Evolutionary conservation across 257 asterid genomes (phyloP).

Genomic region (Thymus mandschuricus): DNA sequence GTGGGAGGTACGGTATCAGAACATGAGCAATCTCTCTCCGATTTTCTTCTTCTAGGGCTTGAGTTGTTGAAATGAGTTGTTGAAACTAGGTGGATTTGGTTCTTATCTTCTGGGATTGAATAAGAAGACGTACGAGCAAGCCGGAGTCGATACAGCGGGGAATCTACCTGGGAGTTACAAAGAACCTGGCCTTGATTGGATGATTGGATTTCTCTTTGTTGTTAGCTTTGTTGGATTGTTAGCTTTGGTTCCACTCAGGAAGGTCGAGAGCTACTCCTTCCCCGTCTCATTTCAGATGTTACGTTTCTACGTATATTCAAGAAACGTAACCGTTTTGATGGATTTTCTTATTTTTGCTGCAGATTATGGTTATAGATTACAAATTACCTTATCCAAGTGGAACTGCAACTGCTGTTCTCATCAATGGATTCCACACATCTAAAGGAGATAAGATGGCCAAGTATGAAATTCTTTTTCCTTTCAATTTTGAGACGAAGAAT

Average conservation of each 20-base stretch:
- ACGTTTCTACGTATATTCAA: no score
- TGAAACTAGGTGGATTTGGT: slow-evolving; percentile 67
- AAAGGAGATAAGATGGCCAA: slow-evolving; percentile 69
- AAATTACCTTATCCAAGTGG: slow-evolving; percentile 73
- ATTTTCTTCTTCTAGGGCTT: background rate
- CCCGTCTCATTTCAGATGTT: no score
- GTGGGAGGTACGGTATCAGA: slow-evolving; percentile 56
- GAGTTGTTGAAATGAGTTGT: background rate
- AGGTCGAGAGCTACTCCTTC: slow-evolving; percentile 23
- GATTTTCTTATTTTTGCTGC: slow-evolving; percentile 13
- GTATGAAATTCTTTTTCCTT: slow-evolving; percentile 34
- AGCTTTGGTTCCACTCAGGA: slow-evolving; percentile 72
- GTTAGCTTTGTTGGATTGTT: slow-evolving; percentile 69
- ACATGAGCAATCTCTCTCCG: no score
- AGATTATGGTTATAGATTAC: slow-evolving; percentile 75
- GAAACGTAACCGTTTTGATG: background rate
- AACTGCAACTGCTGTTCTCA: slow-evolving; percentile 78
- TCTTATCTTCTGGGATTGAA: slow-evolving; percentile 65
- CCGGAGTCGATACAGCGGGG: slow-evolving; percentile 62
- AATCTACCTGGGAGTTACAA: slow-evolving; percentile 57
- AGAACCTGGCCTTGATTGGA: slow-evolving; percentile 75
- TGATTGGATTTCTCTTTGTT: slow-evolving; percentile 73
- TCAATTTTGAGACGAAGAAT: no score
- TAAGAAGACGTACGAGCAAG: slow-evolving; percentile 62
- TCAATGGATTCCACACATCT: slow-evolving; percentile 70